phyloP scores from a whole-genome alignment of 2,329 filamentous ascomycete genomes.

The Trichoderma endophyticum region DNA sequence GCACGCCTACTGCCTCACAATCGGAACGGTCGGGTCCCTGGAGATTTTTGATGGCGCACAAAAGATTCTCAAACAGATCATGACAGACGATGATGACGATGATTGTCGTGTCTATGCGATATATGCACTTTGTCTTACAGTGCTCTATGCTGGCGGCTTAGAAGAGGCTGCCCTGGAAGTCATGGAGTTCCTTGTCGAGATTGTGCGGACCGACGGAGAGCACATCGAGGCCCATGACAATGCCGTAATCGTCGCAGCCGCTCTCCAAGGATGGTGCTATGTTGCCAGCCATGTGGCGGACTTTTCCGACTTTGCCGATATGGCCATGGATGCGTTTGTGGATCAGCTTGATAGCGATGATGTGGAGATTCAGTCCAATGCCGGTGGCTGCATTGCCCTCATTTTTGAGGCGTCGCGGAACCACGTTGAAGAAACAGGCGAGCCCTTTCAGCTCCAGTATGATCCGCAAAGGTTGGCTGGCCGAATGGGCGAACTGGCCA shows the following conservation, averaged over 20 bases:
- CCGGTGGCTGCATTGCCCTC: constrained; percentile 76
- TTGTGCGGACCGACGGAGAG: constrained; percentile 75
- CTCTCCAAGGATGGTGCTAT: constrained; percentile 75
- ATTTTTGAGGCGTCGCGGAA: constrained; percentile 68
- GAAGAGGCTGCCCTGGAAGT: constrained; percentile 66
- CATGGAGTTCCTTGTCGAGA: constrained; percentile 72
- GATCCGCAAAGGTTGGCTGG: constrained; percentile 48
- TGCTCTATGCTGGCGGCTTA: constrained; percentile 72
- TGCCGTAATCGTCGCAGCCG: constrained; percentile 66
- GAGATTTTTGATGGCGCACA: constrained; percentile 32
- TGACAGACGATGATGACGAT: constrained; percentile 57
- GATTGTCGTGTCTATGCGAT: constrained; percentile 67
- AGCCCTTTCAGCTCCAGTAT: constrained; percentile 48
- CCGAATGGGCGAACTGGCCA: constrained; percentile 47
- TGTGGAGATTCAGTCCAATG: constrained; percentile 69
- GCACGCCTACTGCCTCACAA: constrained; percentile 67
- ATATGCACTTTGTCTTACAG: constrained; percentile 68
- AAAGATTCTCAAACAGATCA: constrained; percentile 34
- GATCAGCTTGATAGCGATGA: constrained; percentile 80
- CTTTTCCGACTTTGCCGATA: constrained; percentile 65
- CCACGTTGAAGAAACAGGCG: constrained; percentile 48
- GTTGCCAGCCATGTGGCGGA: constrained; percentile 76
- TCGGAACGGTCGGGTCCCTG: constrained; percentile 62
- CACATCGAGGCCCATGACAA: constrained; percentile 69
- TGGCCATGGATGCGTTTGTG: constrained; percentile 74